These are phyloP conservation scores for Backusella sp. DNA, from an alignment of 192 early-diverging fungal species.

Conservation along the genomic window DNA sequence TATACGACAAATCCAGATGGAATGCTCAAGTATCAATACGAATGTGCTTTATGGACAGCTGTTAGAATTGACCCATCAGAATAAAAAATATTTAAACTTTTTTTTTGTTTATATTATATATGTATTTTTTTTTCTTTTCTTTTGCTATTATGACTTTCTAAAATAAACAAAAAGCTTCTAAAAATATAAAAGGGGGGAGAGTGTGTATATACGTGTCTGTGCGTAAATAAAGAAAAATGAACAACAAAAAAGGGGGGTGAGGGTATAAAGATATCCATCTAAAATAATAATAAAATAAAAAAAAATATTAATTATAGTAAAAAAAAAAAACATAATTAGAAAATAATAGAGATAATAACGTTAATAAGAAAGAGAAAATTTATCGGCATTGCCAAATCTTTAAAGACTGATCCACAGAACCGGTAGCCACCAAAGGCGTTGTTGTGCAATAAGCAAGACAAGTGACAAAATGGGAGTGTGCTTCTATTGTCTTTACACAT, in stretches of 20 bases:
- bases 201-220: conserved; percentile 5
- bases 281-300: background rate
- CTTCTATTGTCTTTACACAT: conserved; percentile 81
- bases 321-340: background rate
- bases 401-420: conserved; percentile 75
- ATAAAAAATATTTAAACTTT: background rate
- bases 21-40: conserved; percentile 87
- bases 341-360: background rate
- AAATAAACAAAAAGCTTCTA: background rate
- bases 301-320: background rate
- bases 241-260: background rate
- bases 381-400: conserved; percentile 75
- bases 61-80: conserved; percentile 34
- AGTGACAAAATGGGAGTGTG: conserved; percentile 88
- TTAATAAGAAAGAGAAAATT: background rate
- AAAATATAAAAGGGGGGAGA: background rate
- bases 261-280: background rate
- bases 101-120: background rate
- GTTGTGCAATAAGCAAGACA: conserved; percentile 68
- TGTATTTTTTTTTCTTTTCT: background rate
- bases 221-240: background rate
- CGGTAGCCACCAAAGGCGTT: conserved; percentile 79
- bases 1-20: conserved; percentile 74
- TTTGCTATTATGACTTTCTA: background rate
- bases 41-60: conserved; percentile 69